phyloP scores from a whole-genome alignment of 2,329 filamentous ascomycete species.

The Diaporthe vexans region DNA sequence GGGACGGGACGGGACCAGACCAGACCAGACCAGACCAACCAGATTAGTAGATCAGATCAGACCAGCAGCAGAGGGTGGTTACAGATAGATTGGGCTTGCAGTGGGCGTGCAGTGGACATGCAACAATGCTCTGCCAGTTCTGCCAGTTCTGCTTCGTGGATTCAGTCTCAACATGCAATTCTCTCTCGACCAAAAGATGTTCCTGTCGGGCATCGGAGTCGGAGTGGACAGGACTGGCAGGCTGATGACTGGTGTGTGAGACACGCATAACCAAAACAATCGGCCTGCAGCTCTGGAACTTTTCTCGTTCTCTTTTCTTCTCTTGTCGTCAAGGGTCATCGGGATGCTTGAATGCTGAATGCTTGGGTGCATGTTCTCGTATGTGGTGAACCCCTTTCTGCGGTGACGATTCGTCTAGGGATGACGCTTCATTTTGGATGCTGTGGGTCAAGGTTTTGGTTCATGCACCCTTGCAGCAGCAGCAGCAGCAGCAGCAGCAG shows the following conservation, averaged over 20 bases:
- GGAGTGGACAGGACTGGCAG: conserved; percentile 1
- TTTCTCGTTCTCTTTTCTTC: too few species aligned
- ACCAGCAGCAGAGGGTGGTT: neutral
- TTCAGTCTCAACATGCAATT: neutral
- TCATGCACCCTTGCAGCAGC: conserved; percentile 10
- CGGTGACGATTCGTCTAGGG: conserved; percentile 13
- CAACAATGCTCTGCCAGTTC: too few species aligned
- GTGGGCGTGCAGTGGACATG: neutral
- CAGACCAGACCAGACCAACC: conserved; percentile 14
- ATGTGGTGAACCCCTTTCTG: conserved; percentile 24
- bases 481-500: too few species aligned
- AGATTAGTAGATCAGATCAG: too few species aligned
- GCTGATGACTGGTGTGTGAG: conserved; percentile 21
- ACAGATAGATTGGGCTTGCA: conserved; percentile 5
- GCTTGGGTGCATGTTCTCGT: neutral
- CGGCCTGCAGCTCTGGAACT: neutral
- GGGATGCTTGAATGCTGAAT: too few species aligned
- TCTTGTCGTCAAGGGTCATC: neutral
- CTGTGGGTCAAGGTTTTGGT: conserved; percentile 26
- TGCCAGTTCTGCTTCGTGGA: neutral
- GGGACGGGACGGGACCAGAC: conserved; percentile 3
- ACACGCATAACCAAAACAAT: neutral
- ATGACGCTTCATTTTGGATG: conserved; percentile 10
- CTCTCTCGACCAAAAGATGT: neutral
- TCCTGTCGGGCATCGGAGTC: conserved; percentile 7